phyloP scores from a whole-genome alignment of 2,329 filamentous ascomycete species.

The Chaetomium olivaceum region DNA sequence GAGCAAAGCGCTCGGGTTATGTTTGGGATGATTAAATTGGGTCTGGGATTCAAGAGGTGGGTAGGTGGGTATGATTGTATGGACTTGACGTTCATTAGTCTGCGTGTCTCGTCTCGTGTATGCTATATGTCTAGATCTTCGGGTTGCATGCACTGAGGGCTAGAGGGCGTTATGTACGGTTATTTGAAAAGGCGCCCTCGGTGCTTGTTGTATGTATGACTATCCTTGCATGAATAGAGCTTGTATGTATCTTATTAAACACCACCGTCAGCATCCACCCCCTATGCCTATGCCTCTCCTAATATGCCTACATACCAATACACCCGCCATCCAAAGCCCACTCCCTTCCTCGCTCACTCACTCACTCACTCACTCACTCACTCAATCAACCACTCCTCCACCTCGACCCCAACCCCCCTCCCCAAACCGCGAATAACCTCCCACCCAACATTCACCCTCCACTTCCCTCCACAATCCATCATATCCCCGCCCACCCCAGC shows the following conservation, averaged over 20 bases:
- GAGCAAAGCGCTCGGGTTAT: slow-evolving; percentile 1
- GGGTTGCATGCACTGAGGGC: slow-evolving; percentile 12
- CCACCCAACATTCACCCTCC: slow-evolving; percentile 78
- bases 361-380: slow-evolving; percentile 37
- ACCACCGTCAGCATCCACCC: not conserved
- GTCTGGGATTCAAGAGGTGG: not conserved
- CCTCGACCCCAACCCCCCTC: slow-evolving; percentile 72
- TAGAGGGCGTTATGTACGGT: slow-evolving; percentile 19
- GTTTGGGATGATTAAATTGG: slow-evolving; percentile 12
- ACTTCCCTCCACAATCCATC: slow-evolving; percentile 69
- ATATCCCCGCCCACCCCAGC: slow-evolving; percentile 48
- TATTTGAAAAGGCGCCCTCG: not conserved
- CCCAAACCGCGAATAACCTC: slow-evolving; percentile 72
- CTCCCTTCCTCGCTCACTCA: too few species aligned
- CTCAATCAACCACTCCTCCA: slow-evolving; percentile 74
- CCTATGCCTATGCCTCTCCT: not conserved
- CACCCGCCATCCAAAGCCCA: not conserved
- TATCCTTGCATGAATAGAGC: slow-evolving; percentile 4
- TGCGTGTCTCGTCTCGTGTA: not conserved
- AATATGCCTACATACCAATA: not conserved
- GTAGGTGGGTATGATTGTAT: slow-evolving; percentile 2
- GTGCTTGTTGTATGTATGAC: slow-evolving; percentile 16
- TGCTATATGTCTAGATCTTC: not conserved
- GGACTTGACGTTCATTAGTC: slow-evolving; percentile 5
- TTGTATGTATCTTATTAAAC: slow-evolving; percentile 7